Evolutionary conservation across 441 rosid genomes (phyloP), one percentile per base, ranked within the genome.

Genomic region (Francoa sonchifolia): DNA sequence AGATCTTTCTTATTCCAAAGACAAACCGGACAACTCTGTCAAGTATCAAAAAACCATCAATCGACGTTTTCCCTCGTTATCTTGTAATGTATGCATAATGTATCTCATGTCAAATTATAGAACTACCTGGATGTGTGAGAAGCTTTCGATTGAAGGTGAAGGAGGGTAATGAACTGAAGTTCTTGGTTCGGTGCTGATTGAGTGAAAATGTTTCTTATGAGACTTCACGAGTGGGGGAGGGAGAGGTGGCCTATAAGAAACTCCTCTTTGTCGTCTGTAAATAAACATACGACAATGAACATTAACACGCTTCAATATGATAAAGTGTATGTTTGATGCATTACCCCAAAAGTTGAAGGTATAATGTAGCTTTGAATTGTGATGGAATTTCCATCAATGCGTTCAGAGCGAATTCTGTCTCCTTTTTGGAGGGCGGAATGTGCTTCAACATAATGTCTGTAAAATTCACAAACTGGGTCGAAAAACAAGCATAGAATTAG

Each of bases 341-440:
- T 41, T 62, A 56, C 58, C 62, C 52, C 33, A 62, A 43, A 46
- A 56, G 67, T 42, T 46, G 62, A 14, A 62, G 62, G 32, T 47
- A 54, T 8, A 56, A 47, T 9, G 59, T 56, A 36, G 67, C 67
- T 33, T 37, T 47, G 57, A 51, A 56, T 13, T 56, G 59, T 32
- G 62, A 31, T 10, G 55, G 67, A 36, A 62, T 56, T 33, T 62
- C 55, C 67, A 62, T 62, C 33, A 61, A 18, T 30, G 62, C 54
- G 12, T 46, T 49, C n/a, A 50, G 44, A 40, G 66, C 54, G 7
- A 61, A 55, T 16, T 55, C 47, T 8, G 57, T 13, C 39, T 55
- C 59, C 62, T 47, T 56, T 47, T 33, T 62, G 14, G 52, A 43
- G 26, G 30, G 19, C 0, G 29, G 25, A 18, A 34, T 20, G 19